Evolutionary conservation across 2,329 filamentous ascomycete genomes (phyloP).

Genomic region (Alternaria viburni): DNA sequence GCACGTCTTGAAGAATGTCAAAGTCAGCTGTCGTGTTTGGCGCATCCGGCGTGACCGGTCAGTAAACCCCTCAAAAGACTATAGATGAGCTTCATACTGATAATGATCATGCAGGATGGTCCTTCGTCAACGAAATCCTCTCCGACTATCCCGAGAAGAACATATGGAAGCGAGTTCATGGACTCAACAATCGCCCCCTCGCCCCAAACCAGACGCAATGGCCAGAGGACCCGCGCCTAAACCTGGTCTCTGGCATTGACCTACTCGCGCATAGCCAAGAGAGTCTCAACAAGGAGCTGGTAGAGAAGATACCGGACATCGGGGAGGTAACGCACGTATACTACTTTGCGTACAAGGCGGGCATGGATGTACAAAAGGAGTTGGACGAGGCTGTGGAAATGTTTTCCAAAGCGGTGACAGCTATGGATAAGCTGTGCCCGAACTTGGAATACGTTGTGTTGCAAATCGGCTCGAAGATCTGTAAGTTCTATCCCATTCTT

Average conservation of each 20-base stretch:
- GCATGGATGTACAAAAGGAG: conserved; percentile 48
- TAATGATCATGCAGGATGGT: conserved; percentile 45
- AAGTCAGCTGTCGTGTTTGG: conserved; percentile 53
- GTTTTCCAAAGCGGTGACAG: conserved; percentile 49
- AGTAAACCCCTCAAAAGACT: background rate
- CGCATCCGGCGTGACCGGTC: conserved; percentile 46
- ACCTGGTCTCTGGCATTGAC: conserved; percentile 53
- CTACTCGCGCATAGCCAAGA: conserved; percentile 49
- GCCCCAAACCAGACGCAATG: conserved; percentile 39
- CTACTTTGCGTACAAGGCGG: conserved; percentile 54
- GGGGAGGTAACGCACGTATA: conserved; percentile 53
- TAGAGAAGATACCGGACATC: conserved; percentile 43
- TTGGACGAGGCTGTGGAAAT: conserved; percentile 51
- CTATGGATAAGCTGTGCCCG: conserved; percentile 30
- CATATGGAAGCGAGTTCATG: conserved; percentile 49
- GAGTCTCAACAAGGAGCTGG: conserved; percentile 45
- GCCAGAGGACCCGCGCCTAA: conserved; percentile 49
- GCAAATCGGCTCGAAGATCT: conserved; percentile 47
- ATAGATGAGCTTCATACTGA: background rate
- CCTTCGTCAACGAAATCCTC: conserved; percentile 50
- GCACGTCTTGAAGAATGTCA: conserved; percentile 21
- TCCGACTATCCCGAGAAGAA: conserved; percentile 46
- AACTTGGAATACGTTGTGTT: conserved; percentile 36
- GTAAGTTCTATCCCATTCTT: conserved; percentile 15
- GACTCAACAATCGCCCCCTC: conserved; percentile 51